Evolutionary conservation across 2,329 filamentous ascomycete genomes (phyloP).

Genomic region (Juglanconis sp.): DNA sequence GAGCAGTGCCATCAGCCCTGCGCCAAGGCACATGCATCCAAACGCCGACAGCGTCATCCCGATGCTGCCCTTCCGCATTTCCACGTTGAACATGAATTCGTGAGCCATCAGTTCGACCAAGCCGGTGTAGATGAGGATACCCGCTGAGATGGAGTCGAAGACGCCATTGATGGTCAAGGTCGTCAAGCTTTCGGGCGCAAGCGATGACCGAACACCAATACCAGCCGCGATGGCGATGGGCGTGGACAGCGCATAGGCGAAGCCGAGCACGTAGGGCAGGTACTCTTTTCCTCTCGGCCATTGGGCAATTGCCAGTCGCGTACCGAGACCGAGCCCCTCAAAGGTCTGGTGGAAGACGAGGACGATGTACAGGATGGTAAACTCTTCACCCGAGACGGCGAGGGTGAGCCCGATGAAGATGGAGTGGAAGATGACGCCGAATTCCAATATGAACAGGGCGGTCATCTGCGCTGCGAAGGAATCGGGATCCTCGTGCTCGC

Average conservation of each 20-base stretch:
- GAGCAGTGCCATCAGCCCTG: conserved; percentile 44
- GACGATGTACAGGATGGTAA: conserved; percentile 55
- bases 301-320: conserved; percentile 55
- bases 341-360: conserved; percentile 63
- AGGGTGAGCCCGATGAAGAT: conserved; percentile 63
- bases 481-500: conserved; percentile 16
- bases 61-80: conserved; percentile 34
- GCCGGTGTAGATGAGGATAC: conserved; percentile 48
- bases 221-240: conserved; percentile 50
- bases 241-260: conserved; percentile 48
- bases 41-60: conserved; percentile 35
- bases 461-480: conserved; percentile 40
- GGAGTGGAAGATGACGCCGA: conserved; percentile 61
- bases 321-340: conserved; percentile 61
- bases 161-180: conserved; percentile 43
- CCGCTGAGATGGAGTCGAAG: conserved; percentile 44
- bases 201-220: conserved; percentile 31
- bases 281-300: conserved; percentile 39
- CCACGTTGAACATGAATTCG: conserved; percentile 47
- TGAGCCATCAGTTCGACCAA: conserved; percentile 47
- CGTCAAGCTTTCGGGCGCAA: conserved; percentile 36
- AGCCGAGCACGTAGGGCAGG: conserved; percentile 48
- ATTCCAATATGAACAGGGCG: conserved; percentile 51
- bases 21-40: conserved; percentile 37
- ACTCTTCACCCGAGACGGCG: conserved; percentile 55